A percentile compares a stretch with the other conserved stretches of the same genome.
phyloP scores from a whole-genome alignment of 2,329 filamentous ascomycete species.

The Venturia aucupariae region DNA sequence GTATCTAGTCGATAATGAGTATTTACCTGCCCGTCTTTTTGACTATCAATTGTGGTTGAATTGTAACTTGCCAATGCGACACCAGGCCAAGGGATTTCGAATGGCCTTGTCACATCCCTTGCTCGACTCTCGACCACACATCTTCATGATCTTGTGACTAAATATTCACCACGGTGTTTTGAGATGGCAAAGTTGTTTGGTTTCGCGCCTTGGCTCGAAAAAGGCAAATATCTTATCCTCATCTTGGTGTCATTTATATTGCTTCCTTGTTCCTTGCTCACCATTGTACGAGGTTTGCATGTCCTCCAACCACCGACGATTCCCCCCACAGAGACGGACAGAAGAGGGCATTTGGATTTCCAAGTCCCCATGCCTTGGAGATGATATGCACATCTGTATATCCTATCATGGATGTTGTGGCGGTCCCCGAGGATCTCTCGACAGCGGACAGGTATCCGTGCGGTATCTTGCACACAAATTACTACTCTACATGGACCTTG shows the following conservation, averaged over 20 bases:
- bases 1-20: slow-evolving; percentile 5
- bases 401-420: too few relatives aligned
- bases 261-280: not conserved
- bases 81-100: not conserved
- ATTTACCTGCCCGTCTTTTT: not conserved
- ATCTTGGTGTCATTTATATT: not conserved
- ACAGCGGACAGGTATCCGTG: too few relatives aligned
- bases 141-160: not conserved
- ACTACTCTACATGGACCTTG: slow-evolving; percentile 2
- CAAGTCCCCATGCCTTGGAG: too few relatives aligned
- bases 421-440: too few relatives aligned
- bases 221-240: not conserved
- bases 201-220: not conserved
- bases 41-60: too few relatives aligned
- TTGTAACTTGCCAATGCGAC: too few relatives aligned
- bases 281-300: not conserved
- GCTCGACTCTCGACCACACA: not conserved
- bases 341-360: too few relatives aligned
- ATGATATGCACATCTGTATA: too few relatives aligned
- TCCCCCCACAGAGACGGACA: too few relatives aligned
- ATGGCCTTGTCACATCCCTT: not conserved
- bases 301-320: too few relatives aligned
- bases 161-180: not conserved
- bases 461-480: not conserved
- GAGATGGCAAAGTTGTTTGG: not conserved